Evolutionary conservation across 768 basidiomycete genomes (phyloP).

Genomic region (Mycena haematopus): DNA sequence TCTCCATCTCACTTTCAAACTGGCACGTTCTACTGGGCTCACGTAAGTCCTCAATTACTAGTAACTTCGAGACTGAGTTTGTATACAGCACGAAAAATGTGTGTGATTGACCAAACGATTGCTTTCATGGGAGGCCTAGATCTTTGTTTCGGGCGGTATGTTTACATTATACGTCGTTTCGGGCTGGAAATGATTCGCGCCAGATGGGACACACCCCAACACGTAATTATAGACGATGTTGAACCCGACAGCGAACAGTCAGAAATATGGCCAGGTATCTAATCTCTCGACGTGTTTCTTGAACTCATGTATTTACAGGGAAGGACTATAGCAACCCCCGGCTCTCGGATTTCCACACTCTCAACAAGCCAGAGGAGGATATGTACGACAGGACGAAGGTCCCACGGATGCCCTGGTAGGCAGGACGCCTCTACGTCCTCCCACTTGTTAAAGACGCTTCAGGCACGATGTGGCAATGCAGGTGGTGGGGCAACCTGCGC

Average conservation of each 20-base stretch:
- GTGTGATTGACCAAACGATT: constrained; percentile 96
- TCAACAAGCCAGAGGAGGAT: constrained; percentile 91
- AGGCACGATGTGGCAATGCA: constrained; percentile 99
- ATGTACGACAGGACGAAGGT: constrained; percentile 92
- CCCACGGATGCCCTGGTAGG: constrained; percentile 96
- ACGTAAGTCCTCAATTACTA: constrained; percentile 58
- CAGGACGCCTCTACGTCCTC: constrained; percentile 3
- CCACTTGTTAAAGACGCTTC: not conserved
- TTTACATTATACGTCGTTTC: constrained; percentile 8
- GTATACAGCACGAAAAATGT: constrained; percentile 91
- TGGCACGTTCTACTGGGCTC: constrained; percentile 98
- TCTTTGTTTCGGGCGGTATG: constrained; percentile 85
- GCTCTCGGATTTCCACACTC: constrained; percentile 80
- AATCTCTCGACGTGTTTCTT: constrained; percentile 1
- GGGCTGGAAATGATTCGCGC: not conserved
- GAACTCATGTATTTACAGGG: constrained; percentile 52
- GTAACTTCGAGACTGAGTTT: not conserved
- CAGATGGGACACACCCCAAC: constrained; percentile 97
- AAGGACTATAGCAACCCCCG: constrained; percentile 97
- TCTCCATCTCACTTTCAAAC: constrained; percentile 98
- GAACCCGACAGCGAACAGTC: constrained; percentile 61
- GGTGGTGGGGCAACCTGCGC: constrained; percentile 93
- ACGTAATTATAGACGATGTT: constrained; percentile 86
- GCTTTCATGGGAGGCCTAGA: constrained; percentile 99
- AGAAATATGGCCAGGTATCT: constrained; percentile 87